A percentile compares a stretch with the other conserved stretches of the same genome.
phyloP scores from a whole-genome alignment of 1,284 basidiomycete genomes.

The Leccinum fallax region DNA sequence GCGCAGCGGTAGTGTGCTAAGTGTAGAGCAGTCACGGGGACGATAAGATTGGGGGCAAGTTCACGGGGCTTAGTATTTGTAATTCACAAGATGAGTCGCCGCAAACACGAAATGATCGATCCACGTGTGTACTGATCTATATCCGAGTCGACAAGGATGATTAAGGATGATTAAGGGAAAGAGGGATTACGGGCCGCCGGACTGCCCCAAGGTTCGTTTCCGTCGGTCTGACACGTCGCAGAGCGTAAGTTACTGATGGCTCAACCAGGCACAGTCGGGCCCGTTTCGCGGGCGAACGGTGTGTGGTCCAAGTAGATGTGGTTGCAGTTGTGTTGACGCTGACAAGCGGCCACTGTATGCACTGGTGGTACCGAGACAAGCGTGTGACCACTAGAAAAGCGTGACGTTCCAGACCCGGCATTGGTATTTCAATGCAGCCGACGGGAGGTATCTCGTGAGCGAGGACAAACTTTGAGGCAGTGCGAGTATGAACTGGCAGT shows the following conservation, averaged over 20 bases:
- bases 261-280: background rate
- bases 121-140: constrained; percentile 9
- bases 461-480: constrained; percentile 6
- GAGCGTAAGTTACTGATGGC: background rate
- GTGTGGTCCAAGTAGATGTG: background rate
- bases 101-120: constrained; percentile 1
- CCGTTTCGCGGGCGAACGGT: background rate
- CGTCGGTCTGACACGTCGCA: background rate
- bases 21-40: background rate
- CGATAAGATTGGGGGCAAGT: constrained; percentile 14
- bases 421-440: constrained; percentile 5
- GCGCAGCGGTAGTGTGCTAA: background rate
- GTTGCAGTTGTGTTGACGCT: background rate
- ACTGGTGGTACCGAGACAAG: no score
- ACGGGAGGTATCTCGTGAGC: constrained; percentile 11
- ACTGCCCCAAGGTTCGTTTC: background rate
- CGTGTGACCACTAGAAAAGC: background rate
- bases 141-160: background rate
- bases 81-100: background rate
- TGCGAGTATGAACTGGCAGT: constrained; percentile 8
- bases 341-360: background rate
- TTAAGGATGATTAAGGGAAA: background rate
- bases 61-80: background rate
- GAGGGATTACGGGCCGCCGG: background rate
- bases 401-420: background rate